A percentile compares a stretch with the other conserved stretches of the same genome.
Evolutionary conservation across 176 grass and related monocot species (phyloP).

Genomic region (Phoenix roebelenii): DNA sequence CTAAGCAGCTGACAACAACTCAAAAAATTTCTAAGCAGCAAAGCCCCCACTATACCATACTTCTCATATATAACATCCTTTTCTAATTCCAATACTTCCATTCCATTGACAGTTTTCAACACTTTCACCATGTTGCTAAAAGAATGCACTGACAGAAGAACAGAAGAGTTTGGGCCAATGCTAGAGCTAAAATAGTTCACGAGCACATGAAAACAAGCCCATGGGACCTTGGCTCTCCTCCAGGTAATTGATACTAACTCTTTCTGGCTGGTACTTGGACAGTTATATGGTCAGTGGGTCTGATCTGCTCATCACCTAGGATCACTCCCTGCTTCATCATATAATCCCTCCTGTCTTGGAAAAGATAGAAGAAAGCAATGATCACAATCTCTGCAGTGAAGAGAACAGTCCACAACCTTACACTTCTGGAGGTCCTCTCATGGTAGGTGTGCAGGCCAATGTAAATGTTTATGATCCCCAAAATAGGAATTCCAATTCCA

Average conservation of each 20-base stretch:
- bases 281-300: conserved; percentile 39
- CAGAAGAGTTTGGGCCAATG: too few species aligned
- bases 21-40: too few species aligned
- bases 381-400: conserved; percentile 71
- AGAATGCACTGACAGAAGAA: too few species aligned
- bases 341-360: conserved; percentile 75
- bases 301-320: conserved; percentile 57
- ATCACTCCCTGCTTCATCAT: conserved; percentile 57
- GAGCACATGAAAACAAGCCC: neutral
- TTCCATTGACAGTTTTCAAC: too few species aligned
- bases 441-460: conserved; percentile 72
- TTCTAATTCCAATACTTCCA: too few species aligned
- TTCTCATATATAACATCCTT: too few species aligned
- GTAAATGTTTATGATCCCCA: conserved; percentile 69
- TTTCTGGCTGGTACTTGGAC: conserved; percentile 49
- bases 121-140: too few species aligned
- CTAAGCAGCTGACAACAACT: too few species aligned
- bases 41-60: too few species aligned
- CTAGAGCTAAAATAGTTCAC: too few species aligned
- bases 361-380: conserved; percentile 56
- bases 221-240: neutral
- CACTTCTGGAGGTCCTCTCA: conserved; percentile 50
- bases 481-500: conserved; percentile 37
- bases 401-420: conserved; percentile 55
- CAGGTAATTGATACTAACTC: conserved; percentile 24